Conservation (phyloP, 768 basidiomycete species). For the Tricholoma flavovirens region DNA sequence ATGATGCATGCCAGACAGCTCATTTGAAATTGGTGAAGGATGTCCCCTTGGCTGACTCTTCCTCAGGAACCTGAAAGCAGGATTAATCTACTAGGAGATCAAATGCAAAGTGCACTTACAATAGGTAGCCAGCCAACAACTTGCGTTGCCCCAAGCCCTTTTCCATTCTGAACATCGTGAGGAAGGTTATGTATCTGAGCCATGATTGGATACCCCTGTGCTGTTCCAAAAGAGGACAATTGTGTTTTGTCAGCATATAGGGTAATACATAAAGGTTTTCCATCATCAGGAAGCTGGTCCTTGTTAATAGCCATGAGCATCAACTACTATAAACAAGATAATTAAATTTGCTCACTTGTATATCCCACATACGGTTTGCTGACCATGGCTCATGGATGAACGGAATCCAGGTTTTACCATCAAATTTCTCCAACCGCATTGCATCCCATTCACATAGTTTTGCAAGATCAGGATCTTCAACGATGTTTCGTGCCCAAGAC, state of each 20-base stretch:
- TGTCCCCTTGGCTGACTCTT: conserved; percentile 12
- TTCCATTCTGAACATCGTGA: conserved; percentile 26
- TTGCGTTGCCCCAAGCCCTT: too few species aligned
- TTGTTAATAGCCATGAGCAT: conserved; percentile 2
- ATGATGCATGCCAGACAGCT: conserved; percentile 23
- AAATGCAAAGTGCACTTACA: conserved; percentile 16
- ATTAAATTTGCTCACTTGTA: conserved; percentile 24
- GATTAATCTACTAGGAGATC: neutral
- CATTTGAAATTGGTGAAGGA: conserved; percentile 18
- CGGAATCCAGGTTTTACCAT: conserved; percentile 20
- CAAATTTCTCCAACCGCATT: conserved; percentile 20
- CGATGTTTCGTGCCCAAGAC: conserved; percentile 23
- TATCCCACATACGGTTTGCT: conserved; percentile 29
- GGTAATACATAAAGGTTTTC: conserved; percentile 25
- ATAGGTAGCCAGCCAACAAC: too few species aligned
- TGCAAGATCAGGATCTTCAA: conserved; percentile 20
- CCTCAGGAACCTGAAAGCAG: conserved; percentile 24
- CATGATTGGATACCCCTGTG: conserved; percentile 33
- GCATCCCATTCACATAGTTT: conserved; percentile 28
- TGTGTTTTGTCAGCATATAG: conserved; percentile 37
- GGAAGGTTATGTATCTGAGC: conserved; percentile 28
- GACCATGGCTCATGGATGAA: conserved; percentile 35
- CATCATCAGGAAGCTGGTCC: conserved; percentile 16
- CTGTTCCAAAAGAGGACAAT: conserved; percentile 27
- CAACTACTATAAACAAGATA: neutral